Evolutionary conservation across 179 eudicot genomes (phyloP).

Genomic region (Beta macrorhiza): DNA sequence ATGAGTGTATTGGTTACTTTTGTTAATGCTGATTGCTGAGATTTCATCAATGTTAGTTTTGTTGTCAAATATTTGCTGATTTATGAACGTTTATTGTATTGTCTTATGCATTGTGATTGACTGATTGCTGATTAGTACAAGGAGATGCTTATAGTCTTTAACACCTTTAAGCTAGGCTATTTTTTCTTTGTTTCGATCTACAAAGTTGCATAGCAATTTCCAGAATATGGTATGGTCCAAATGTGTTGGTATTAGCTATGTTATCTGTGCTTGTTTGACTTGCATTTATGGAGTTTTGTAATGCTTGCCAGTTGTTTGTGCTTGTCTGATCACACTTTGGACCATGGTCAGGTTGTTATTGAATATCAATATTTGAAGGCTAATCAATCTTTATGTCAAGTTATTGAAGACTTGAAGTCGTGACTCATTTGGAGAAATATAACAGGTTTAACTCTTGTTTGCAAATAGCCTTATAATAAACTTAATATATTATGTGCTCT

Average conservation of each 20-base stretch:
- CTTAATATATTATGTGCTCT: background rate
- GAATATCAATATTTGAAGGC: slow-evolving; percentile 85
- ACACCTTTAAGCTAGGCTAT: too few relatives aligned
- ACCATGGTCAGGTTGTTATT: slow-evolving; percentile 55
- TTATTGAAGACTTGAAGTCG: slow-evolving; percentile 50
- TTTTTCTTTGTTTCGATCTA: background rate
- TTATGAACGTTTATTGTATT: too few relatives aligned
- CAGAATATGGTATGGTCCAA: slow-evolving; percentile 88
- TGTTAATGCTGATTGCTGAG: too few relatives aligned
- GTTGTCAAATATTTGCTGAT: too few relatives aligned
- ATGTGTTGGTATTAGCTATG: slow-evolving; percentile 76
- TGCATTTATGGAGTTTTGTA: slow-evolving; percentile 66
- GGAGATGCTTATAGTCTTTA: too few relatives aligned
- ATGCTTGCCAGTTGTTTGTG: background rate
- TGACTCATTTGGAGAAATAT: slow-evolving; percentile 74
- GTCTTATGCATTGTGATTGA: too few relatives aligned
- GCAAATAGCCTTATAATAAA: background rate
- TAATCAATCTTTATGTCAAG: slow-evolving; percentile 77
- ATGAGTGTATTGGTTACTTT: too few relatives aligned
- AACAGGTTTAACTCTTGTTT: slow-evolving; percentile 48
- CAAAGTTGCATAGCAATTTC: background rate
- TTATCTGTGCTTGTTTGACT: slow-evolving; percentile 45
- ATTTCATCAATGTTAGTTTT: too few relatives aligned
- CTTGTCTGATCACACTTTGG: background rate
- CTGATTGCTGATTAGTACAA: too few relatives aligned